Conservation (phyloP, 2,329 filamentous ascomycete genomes). For the Talaromyces sp. region DNA sequence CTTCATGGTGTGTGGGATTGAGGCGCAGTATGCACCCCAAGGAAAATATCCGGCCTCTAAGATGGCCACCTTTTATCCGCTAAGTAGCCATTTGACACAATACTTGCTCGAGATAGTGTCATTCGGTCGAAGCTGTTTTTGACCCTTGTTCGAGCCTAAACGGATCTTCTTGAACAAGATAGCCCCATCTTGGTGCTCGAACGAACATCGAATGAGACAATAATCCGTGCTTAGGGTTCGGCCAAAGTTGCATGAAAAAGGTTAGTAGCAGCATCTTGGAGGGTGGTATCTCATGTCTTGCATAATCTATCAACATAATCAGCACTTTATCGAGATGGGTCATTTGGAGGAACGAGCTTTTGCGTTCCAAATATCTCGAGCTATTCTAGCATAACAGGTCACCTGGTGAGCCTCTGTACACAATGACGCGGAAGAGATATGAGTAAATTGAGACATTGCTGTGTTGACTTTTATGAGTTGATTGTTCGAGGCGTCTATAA, state of each 20-base stretch:
- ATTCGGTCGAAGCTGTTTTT: not conserved
- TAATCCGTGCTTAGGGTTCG: not conserved
- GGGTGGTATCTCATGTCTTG: not conserved
- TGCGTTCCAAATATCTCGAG: not conserved
- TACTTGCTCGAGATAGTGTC: not conserved
- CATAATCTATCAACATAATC: not conserved
- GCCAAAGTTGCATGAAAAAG: not conserved
- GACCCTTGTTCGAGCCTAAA: not conserved
- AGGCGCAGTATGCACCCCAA: not conserved
- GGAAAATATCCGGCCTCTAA: not conserved
- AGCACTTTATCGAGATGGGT: not conserved
- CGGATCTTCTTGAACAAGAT: not conserved
- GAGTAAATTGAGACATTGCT: not conserved
- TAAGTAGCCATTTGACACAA: not conserved
- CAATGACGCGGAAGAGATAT: not conserved
- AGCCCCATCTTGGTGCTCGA: not conserved
- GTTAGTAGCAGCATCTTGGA: not conserved
- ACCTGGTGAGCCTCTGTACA: not conserved
- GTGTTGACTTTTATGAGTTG: not conserved
- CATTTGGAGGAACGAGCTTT: not conserved
- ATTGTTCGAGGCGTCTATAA: not conserved
- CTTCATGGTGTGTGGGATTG: not conserved
- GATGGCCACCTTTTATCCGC: not conserved
- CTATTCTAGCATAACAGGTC: not conserved
- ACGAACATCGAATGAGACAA: not conserved